Base-by-base conservation (phyloP, 1,284 basidiomycete species). In the Cryptococcus amylolentus region DNA sequence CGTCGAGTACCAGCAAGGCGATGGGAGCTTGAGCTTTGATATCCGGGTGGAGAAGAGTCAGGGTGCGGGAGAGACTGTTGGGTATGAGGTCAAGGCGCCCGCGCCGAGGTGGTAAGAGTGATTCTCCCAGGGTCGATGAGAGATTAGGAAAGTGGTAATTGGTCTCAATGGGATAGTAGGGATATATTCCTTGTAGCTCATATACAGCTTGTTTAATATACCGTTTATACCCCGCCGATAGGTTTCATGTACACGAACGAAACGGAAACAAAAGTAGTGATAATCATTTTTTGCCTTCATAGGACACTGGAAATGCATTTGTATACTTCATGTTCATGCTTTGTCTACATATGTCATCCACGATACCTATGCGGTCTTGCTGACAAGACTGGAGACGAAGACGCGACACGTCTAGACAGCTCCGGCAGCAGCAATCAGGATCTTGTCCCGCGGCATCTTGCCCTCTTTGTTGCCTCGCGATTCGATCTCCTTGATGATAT, bases 11-110 rank as follows among this genome's bases (percentile, higher is more conserved):
- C 82, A 88, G 43, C 68, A 75, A 4, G 51, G 65, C 1, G 82
- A 82, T 1, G 86, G 86, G 0, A 87, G 89, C 16, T 72, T 98
- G 52, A 76, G 84, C n/a, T 97, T 93, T 63, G 88, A 93, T 65
- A 84, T 98, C 63, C 84, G 89, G 2, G 85, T 98, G 5, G 95
- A 98, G 75, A 88, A 84, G 64, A 80, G 82, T 60, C 91, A 89
- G 69, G 92, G 91, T 1, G 58, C 79, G 18, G 92, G 92, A 2
- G 81, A 84, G 58, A 93, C 89, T 28, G 82, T 85, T 55, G 69
- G 68, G 8, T 73, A 76, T 55, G 58, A 66, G 5, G 61, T 73
- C 56, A 55, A 56, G 5, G 64, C 68, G 9, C 72, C 72, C 46
- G 60, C 71, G 27, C 71, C 72, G 13, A 53, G 53, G 37, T 74